These are phyloP conservation scores for Cyclostephanos tholiformis DNA, from an alignment of 108 stramenopile species.

Conservation along the genomic window DNA sequence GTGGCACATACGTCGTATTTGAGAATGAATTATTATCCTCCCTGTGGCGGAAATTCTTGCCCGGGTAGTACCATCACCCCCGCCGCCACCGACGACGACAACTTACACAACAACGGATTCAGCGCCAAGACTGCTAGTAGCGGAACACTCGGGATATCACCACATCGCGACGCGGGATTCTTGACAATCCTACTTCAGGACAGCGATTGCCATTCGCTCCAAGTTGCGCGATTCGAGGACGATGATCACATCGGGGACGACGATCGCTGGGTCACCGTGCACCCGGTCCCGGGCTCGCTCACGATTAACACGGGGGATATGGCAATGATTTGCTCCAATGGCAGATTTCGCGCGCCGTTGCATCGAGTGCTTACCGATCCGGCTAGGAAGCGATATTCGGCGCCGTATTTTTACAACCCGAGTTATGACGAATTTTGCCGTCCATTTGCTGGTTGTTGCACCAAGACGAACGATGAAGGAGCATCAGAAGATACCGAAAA, in stretches of 20 bases:
- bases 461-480: neutral
- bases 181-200: constrained; percentile 90
- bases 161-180: constrained; percentile 92
- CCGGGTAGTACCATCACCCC: too few relatives aligned
- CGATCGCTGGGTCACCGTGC: constrained; percentile 70
- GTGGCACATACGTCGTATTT: constrained; percentile 82
- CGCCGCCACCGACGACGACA: neutral
- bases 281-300: constrained; percentile 79
- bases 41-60: constrained; percentile 26
- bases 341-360: constrained; percentile 80
- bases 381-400: constrained; percentile 72
- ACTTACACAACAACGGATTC: constrained; percentile 8
- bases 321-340: constrained; percentile 93
- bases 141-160: constrained; percentile 69
- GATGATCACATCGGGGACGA: constrained; percentile 31
- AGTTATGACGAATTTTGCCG: constrained; percentile 61
- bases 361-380: constrained; percentile 88
- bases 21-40: constrained; percentile 88
- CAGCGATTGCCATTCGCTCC: constrained; percentile 76
- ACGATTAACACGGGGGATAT: constrained; percentile 96
- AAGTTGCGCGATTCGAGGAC: constrained; percentile 65
- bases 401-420: constrained; percentile 95
- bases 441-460: constrained; percentile 45
- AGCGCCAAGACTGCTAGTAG: constrained; percentile 19
- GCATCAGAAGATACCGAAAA: neutral